These are phyloP conservation scores for Trichoderma asperelloides DNA, from an alignment of 495 filamentous ascomycete genomes.

Conservation along the genomic window DNA sequence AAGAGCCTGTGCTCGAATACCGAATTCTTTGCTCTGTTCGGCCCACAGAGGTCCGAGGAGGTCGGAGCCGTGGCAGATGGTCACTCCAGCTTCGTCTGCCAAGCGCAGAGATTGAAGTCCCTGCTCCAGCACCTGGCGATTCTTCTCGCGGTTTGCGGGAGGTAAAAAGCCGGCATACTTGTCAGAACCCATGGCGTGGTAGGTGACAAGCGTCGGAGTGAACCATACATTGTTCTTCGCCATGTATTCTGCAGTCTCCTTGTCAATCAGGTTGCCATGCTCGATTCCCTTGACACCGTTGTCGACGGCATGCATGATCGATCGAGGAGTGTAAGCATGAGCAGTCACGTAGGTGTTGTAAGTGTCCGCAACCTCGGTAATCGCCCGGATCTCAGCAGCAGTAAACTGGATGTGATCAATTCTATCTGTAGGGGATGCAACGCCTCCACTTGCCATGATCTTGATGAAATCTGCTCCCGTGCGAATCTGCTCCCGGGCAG, in stretches of 20 bases:
- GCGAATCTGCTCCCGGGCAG: conserved; percentile 43
- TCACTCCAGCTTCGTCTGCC: conserved; percentile 38
- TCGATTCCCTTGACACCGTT: conserved; percentile 49
- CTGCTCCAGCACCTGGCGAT: conserved; percentile 34
- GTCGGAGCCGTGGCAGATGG: conserved; percentile 48
- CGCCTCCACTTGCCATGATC: conserved; percentile 48
- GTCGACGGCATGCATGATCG: conserved; percentile 44
- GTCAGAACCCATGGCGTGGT: conserved; percentile 38
- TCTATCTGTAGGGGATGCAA: conserved; percentile 41
- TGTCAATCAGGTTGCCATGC: conserved; percentile 47
- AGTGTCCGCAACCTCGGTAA: conserved; percentile 36
- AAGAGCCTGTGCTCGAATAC: conserved; percentile 34
- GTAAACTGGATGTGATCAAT: conserved; percentile 45
- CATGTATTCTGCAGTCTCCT: conserved; percentile 39
- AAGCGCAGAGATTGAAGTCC: conserved; percentile 37
- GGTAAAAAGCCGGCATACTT: conserved; percentile 36
- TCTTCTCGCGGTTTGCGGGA: conserved; percentile 33
- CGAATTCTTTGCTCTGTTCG: conserved; percentile 43
- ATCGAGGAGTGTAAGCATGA: conserved; percentile 43
- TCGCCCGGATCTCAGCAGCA: conserved; percentile 41
- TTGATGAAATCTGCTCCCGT: conserved; percentile 48
- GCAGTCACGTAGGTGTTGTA: conserved; percentile 45
- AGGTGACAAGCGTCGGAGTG: conserved; percentile 46
- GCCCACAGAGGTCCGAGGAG: conserved; percentile 38
- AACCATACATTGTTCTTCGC: conserved; percentile 36